Evolutionary conservation across 306 rosid genomes (phyloP).

Genomic region (Rosa lucieae): DNA sequence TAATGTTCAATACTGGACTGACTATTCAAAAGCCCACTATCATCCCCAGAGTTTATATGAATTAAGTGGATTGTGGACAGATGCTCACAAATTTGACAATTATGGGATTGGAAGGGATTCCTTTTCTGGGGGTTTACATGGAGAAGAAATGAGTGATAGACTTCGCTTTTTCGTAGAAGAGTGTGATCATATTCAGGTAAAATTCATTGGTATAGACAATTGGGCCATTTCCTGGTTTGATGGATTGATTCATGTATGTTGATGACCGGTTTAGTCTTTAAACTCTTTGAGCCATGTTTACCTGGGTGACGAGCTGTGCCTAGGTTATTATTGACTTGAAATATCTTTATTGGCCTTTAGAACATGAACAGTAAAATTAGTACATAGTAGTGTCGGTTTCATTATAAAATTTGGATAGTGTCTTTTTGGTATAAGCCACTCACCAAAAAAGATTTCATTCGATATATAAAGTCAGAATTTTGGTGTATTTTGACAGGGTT

Average conservation of each 20-base stretch:
- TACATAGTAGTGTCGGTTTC: neutral
- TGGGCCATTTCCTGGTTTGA: neutral
- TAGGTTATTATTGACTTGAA: neutral
- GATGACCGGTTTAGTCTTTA: neutral
- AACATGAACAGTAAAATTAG: neutral
- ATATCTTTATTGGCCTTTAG: neutral
- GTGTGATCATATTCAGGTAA: slow-evolving; percentile 87
- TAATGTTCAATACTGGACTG: slow-evolving; percentile 76
- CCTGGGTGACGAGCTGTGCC: neutral
- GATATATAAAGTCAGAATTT: neutral
- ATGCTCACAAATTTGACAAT: slow-evolving; percentile 59
- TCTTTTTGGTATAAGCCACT: neutral
- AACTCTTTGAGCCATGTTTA: neutral
- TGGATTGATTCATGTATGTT: neutral
- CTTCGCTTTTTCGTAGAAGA: slow-evolving; percentile 90
- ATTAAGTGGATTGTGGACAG: slow-evolving; percentile 65
- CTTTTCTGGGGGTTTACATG: slow-evolving; percentile 57
- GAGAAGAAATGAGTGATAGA: slow-evolving; percentile 80
- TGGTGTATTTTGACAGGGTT: slow-evolving; percentile 56
- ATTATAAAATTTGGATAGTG: neutral
- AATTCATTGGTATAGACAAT: neutral
- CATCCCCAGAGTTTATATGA: slow-evolving; percentile 84
- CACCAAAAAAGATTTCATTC: neutral
- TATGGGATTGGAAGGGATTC: slow-evolving; percentile 80
- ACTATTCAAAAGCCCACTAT: slow-evolving; percentile 89